Percentiles rank a stretch among this genome's conserved stretches.
Conservation (phyloP, 345 rosid species). For the Lepidium aucheri region DNA sequence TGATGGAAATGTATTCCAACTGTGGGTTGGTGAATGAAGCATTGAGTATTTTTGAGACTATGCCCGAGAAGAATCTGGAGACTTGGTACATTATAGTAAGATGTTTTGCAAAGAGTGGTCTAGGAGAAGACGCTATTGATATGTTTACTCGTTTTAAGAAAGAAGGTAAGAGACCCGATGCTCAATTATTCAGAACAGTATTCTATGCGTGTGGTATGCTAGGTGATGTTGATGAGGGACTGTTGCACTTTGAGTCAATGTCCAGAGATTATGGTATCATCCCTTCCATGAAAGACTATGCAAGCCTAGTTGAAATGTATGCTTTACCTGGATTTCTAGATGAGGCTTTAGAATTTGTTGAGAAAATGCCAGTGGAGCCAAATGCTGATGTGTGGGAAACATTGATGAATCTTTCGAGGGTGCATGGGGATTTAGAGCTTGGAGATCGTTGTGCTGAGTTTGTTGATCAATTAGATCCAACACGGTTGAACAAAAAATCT, state of each 20-base stretch:
- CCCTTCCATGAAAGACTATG: constrained; percentile 60
- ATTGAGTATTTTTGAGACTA: constrained; percentile 36
- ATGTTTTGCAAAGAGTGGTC: constrained; percentile 63
- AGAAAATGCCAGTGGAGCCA: constrained; percentile 57
- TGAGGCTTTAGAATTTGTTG: constrained; percentile 68
- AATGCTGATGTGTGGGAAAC: constrained; percentile 63
- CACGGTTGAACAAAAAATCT: constrained; percentile 44
- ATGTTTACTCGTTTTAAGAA: constrained; percentile 55
- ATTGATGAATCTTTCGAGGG: constrained; percentile 64
- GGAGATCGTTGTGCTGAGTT: constrained; percentile 76
- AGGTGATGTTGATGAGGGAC: constrained; percentile 69
- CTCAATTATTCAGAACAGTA: constrained; percentile 42
- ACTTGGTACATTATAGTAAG: constrained; percentile 61
- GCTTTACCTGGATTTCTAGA: constrained; percentile 60
- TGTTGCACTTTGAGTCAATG: constrained; percentile 73
- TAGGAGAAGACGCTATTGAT: constrained; percentile 80
- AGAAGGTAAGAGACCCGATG: constrained; percentile 51
- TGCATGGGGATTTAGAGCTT: constrained; percentile 66
- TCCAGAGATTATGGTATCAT: constrained; percentile 43
- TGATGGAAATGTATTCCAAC: constrained; percentile 61
- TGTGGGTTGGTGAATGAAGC: constrained; percentile 56
- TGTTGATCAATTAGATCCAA: constrained; percentile 52
- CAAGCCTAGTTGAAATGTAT: constrained; percentile 55
- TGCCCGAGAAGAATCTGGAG: constrained; percentile 45
- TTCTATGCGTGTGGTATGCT: constrained; percentile 55